Evolutionary conservation across 2,329 filamentous ascomycete species (phyloP).

Genomic region (Sporothrix curviconia): DNA sequence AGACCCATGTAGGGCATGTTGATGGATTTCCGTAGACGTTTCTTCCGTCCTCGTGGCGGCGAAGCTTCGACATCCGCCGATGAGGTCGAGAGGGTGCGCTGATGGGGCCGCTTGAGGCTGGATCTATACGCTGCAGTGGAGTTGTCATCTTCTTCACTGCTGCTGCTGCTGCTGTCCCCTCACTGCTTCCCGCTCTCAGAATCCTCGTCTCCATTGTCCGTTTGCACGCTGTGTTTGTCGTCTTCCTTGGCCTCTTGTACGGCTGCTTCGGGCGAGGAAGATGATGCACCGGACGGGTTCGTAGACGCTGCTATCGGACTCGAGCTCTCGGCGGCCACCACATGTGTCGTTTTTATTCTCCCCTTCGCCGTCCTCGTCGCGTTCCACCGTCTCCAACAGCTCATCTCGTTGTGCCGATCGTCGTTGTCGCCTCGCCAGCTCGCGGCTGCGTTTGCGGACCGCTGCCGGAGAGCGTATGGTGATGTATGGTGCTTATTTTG

Average conservation of each 20-base stretch:
- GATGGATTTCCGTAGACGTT: constrained; percentile 32
- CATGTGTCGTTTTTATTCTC: not conserved
- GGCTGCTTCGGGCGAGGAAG: not conserved
- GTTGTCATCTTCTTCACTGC: not conserved
- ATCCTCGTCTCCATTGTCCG: not conserved
- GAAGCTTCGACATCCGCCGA: not conserved
- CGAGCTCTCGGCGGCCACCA: constrained; percentile 2
- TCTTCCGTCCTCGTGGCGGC: constrained; percentile 38
- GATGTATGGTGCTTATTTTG: not conserved
- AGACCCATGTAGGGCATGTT: constrained; percentile 43
- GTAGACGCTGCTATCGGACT: constrained; percentile 15
- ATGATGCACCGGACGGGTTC: constrained; percentile 8
- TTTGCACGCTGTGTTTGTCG: not conserved
- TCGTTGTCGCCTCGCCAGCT: not conserved
- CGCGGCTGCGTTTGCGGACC: not conserved
- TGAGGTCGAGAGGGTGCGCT: not conserved
- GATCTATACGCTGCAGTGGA: not conserved
- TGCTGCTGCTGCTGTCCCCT: not conserved
- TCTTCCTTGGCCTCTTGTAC: not conserved
- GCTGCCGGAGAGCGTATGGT: not conserved
- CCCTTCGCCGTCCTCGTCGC: constrained; percentile 3
- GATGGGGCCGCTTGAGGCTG: not conserved
- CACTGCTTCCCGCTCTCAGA: not conserved
- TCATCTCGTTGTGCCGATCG: not conserved
- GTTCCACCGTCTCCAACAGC: not conserved